Conservation (phyloP, 2,329 filamentous ascomycete genomes). For the Dothideomycetes sp. region DNA sequence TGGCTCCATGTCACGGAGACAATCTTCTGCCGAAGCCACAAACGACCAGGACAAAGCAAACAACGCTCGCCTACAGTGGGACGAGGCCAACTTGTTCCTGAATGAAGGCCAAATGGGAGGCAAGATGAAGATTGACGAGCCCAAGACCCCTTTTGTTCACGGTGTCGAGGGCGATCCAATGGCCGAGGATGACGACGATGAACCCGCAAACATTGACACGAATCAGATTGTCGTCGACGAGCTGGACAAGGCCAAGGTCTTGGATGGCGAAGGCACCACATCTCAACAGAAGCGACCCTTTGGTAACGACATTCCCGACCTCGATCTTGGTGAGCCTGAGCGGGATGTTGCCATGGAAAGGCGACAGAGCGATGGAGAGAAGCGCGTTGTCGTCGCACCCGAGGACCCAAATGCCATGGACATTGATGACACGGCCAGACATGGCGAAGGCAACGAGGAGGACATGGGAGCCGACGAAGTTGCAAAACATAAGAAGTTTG, state of each 20-base stretch:
- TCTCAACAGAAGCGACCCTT: constrained; percentile 32
- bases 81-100: constrained; percentile 94
- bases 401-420: constrained; percentile 27
- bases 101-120: constrained; percentile 90
- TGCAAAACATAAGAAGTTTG: constrained; percentile 88
- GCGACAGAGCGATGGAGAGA: constrained; percentile 41
- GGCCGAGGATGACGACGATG: constrained; percentile 74
- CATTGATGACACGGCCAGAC: constrained; percentile 33
- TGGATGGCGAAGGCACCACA: constrained; percentile 18
- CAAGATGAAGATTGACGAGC: constrained; percentile 98
- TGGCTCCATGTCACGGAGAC: constrained; percentile 59
- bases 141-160: constrained; percentile 84
- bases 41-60: constrained; percentile 42
- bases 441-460: constrained; percentile 49
- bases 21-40: constrained; percentile 43
- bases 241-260: constrained; percentile 42
- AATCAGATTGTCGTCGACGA: constrained; percentile 60
- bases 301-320: constrained; percentile 77
- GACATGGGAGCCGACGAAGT: constrained; percentile 54
- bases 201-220: constrained; percentile 54
- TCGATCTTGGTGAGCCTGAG: constrained; percentile 89
- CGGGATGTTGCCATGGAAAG: constrained; percentile 29
- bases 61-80: constrained; percentile 84
- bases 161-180: constrained; percentile 66
- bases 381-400: constrained; percentile 69